Base-by-base conservation (phyloP, 2,329 filamentous ascomycete genomes). In the Colletotrichum sp. region DNA sequence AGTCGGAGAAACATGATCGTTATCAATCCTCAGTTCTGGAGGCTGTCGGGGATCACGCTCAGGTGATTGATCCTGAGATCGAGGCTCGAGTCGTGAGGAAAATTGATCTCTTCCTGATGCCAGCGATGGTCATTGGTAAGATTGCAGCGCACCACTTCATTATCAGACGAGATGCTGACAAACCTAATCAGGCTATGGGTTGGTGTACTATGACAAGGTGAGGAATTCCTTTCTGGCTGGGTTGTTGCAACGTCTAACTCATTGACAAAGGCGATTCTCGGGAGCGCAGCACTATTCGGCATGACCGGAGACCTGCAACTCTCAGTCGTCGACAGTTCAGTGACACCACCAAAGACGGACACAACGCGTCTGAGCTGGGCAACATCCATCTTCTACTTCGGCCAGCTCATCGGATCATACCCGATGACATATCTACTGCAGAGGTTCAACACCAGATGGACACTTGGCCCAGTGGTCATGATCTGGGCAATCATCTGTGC, bases 131-230 rank as follows among this genome's bases (percentile, higher is more conserved):
- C 34, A 82, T 89, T 79, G 91, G 90, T 86, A 12, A 55, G 26
- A 26, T 26, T 26, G 9, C 30, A 32, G 9, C 9, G 30, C 30
- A 32, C 30, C 9, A 9, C 30, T 30, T 30, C 30, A 30, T 30
- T 30, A 30, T 4, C 9, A 30, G 9, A 30, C 30, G 30, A 30
- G 30, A 30, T 10, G 30, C 30, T 30, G 30, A 30, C 30, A 32
- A 32, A 26, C 9, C 30, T 32, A 16, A 36, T 77, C 28, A 75
- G 90, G 90, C 5, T 92, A 94, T 83, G 92, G 92, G 4, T 85
- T 94, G 39, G 92, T 94, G 0, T 94, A 94, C 83, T 94, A 93
- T 81, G 93, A 94, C 82, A 94, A 94, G 82, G 89, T 89, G 80
- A 30, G 26, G 26, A 32, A 32, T 32, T 32, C 30, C 30, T 12